Evolutionary conservation across 192 early-diverging fungal species (phyloP).

Genomic region (Coemansia sp.): DNA sequence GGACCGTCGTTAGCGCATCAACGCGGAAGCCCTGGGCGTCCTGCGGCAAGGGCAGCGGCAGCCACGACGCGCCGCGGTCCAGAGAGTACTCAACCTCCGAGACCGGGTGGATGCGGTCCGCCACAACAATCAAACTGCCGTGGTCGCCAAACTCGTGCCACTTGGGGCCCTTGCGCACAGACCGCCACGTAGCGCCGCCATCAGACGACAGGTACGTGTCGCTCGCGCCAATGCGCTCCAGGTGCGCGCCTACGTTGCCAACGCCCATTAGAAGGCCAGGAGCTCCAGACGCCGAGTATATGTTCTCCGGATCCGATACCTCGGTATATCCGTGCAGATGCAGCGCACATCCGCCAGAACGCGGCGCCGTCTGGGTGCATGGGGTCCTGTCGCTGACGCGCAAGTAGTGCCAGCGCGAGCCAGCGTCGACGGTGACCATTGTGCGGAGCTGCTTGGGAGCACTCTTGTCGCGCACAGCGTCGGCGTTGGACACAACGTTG

Average conservation of each 20-base stretch:
- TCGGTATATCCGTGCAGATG: constrained; percentile 90
- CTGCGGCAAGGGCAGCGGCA: constrained; percentile 60
- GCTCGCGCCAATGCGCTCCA: constrained; percentile 67
- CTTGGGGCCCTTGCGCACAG: constrained; percentile 82
- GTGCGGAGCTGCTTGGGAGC: constrained; percentile 64
- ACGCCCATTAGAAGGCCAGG: constrained; percentile 87
- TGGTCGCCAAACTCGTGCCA: constrained; percentile 93
- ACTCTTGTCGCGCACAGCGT: constrained; percentile 54
- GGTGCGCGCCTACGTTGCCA: constrained; percentile 79
- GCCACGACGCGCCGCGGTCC: constrained; percentile 77
- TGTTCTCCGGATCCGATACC: constrained; percentile 68
- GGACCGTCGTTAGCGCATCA: constrained; percentile 67
- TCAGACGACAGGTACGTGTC: constrained; percentile 86
- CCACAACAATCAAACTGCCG: constrained; percentile 80
- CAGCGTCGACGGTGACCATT: constrained; percentile 80
- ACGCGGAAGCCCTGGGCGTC: constrained; percentile 69
- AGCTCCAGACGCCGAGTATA: constrained; percentile 80
- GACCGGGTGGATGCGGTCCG: constrained; percentile 72
- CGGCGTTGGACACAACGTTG: constrained; percentile 73
- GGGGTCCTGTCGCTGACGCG: constrained; percentile 41
- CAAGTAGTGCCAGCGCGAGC: constrained; percentile 67
- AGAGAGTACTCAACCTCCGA: constrained; percentile 67
- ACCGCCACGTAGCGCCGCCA: constrained; percentile 82
- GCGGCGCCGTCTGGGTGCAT: constrained; percentile 49
- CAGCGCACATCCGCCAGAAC: constrained; percentile 59